Evolutionary conservation across 305 asterid species (phyloP).

Genomic region (Fraxinus sp.): DNA sequence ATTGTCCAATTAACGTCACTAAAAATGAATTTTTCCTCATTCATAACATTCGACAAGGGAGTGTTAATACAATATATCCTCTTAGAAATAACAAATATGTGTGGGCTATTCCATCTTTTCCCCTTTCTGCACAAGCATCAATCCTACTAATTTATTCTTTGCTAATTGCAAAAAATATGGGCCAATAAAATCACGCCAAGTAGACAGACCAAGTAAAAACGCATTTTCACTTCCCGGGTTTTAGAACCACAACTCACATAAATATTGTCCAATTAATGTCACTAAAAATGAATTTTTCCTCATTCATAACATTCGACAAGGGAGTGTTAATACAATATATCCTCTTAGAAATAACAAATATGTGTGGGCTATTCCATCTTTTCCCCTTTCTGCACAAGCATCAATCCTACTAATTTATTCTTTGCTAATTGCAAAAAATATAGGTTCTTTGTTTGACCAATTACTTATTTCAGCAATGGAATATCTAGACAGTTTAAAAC

Average conservation of each 20-base stretch:
- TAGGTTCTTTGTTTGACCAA: not conserved
- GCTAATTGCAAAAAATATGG: not conserved
- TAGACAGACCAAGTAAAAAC: too few species aligned
- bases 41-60: not conserved
- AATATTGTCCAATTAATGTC: not conserved
- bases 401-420: not conserved
- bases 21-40: not conserved
- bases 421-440: not conserved
- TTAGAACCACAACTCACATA: too few species aligned
- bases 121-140: not conserved
- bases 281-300: not conserved
- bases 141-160: not conserved
- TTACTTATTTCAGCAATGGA: not conserved
- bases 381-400: not conserved
- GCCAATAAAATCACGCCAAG: too few species aligned
- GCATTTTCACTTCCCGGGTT: too few species aligned
- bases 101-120: not conserved
- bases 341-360: not conserved
- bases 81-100: not conserved
- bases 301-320: not conserved
- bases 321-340: not conserved
- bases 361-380: not conserved
- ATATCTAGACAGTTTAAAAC: not conserved
- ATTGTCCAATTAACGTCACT: not conserved
- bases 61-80: not conserved